These are phyloP conservation scores for Tolypocladium capitatum DNA, from an alignment of 2,329 filamentous ascomycete species.

Conservation along the genomic window DNA sequence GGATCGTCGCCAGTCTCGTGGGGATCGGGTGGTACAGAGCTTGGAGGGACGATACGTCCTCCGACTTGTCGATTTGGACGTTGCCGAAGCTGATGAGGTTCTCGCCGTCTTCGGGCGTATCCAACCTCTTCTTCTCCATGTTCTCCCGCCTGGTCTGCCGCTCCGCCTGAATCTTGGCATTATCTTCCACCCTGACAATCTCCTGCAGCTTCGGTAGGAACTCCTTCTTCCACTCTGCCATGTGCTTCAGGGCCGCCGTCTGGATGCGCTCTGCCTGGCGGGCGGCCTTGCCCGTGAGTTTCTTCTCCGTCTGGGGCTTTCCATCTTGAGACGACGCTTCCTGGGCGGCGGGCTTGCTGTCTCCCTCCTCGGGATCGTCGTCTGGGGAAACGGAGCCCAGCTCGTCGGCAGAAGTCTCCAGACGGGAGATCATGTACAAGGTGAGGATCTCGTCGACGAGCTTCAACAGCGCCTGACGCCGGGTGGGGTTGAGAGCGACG, in stretches of 20 bases:
- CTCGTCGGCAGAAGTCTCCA: conserved; percentile 25
- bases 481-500: conserved; percentile 38
- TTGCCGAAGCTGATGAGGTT: conserved; percentile 29
- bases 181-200: conserved; percentile 40
- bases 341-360: conserved; percentile 3
- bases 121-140: conserved; percentile 22
- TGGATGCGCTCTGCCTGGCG: conserved; percentile 22
- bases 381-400: conserved; percentile 15
- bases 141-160: conserved; percentile 30
- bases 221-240: conserved; percentile 64
- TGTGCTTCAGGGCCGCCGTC: conserved; percentile 48
- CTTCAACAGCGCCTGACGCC: conserved; percentile 35
- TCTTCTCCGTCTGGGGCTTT: not conserved
- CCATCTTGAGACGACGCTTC: conserved; percentile 4
- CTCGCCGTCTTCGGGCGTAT: conserved; percentile 20
- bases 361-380: conserved; percentile 4
- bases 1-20: conserved; percentile 41
- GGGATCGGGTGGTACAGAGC: conserved; percentile 39
- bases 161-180: conserved; percentile 31
- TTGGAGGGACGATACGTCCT: conserved; percentile 32
- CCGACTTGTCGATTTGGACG: conserved; percentile 17
- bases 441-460: conserved; percentile 39
- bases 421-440: conserved; percentile 38
- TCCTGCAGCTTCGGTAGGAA: conserved; percentile 61
- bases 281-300: conserved; percentile 8